These are phyloP conservation scores for Crithidia mellificae DNA, from an alignment of 208 protist genomes.

Conservation along the genomic window DNA sequence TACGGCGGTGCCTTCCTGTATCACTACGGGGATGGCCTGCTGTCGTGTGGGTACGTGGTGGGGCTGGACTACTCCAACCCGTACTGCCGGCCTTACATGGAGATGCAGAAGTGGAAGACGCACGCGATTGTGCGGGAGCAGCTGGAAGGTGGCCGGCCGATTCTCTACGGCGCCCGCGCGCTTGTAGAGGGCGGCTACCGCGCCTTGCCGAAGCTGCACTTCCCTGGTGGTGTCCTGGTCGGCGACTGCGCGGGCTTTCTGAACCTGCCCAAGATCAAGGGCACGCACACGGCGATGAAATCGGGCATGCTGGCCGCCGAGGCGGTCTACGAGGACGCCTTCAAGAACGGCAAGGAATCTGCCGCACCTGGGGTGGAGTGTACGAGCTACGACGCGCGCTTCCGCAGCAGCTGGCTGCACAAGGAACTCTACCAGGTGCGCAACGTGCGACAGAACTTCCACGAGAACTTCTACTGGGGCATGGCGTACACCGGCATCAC, in stretches of 20 bases:
- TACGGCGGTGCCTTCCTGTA: constrained; percentile 98
- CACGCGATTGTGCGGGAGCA: constrained; percentile 77
- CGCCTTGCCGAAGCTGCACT: constrained; percentile 93
- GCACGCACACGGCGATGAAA: constrained; percentile 98
- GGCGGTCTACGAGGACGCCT: constrained; percentile 74
- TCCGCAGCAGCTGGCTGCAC: constrained; percentile 93
- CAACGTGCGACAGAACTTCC: constrained; percentile 94
- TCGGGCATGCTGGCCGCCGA: constrained; percentile 90
- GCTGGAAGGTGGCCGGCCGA: constrained; percentile 90
- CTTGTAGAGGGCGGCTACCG: constrained; percentile 96
- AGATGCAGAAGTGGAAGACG: constrained; percentile 96
- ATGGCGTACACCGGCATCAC: constrained; percentile 86
- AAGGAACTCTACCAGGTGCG: constrained; percentile 93
- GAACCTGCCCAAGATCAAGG: constrained; percentile 98
- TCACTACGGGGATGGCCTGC: constrained; percentile 91
- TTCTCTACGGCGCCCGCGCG: constrained; percentile 96
- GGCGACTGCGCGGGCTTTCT: constrained; percentile 98
- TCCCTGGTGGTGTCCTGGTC: constrained; percentile 94
- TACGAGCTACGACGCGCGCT: constrained; percentile 76
- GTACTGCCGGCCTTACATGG: constrained; percentile 94
- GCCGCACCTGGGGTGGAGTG: constrained; percentile 53
- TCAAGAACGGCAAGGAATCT: constrained; percentile 59
- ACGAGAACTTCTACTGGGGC: constrained; percentile 79
- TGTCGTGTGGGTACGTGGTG: constrained; percentile 95
- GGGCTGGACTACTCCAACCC: constrained; percentile 98